Evolutionary conservation across 2,329 filamentous ascomycete species (phyloP).

Genomic region (Aspergillus aculeatus): DNA sequence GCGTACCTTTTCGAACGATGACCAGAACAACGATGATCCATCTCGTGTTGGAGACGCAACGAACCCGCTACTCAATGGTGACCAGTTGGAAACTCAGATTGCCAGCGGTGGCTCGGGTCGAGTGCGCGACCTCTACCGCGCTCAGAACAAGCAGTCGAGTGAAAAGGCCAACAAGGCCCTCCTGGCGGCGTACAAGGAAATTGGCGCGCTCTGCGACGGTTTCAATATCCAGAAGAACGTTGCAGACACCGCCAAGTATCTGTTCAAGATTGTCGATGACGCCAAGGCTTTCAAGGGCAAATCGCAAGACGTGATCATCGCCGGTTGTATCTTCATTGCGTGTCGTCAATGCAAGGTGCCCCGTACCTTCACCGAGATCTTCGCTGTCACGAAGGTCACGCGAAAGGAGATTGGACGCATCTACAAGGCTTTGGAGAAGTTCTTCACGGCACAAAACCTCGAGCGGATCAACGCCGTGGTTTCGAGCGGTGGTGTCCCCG

Average conservation of each 20-base stretch:
- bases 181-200: slow-evolving; percentile 81
- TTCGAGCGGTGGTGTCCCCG: slow-evolving; percentile 52
- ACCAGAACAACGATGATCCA: slow-evolving; percentile 92
- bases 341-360: slow-evolving; percentile 85
- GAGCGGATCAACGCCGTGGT: slow-evolving; percentile 53
- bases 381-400: slow-evolving; percentile 84
- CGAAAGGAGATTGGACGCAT: slow-evolving; percentile 97
- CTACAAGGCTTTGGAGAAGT: slow-evolving; percentile 89
- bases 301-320: slow-evolving; percentile 87
- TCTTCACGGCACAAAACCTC: slow-evolving; percentile 72
- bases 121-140: slow-evolving; percentile 73
- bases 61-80: slow-evolving; percentile 85
- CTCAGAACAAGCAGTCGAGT: slow-evolving; percentile 75
- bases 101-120: slow-evolving; percentile 74
- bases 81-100: slow-evolving; percentile 84
- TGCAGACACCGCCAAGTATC: slow-evolving; percentile 85
- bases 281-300: slow-evolving; percentile 94
- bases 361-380: slow-evolving; percentile 92
- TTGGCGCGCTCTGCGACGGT: slow-evolving; percentile 80
- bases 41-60: slow-evolving; percentile 95
- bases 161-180: slow-evolving; percentile 83
- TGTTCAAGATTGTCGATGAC: slow-evolving; percentile 94
- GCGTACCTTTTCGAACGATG: slow-evolving; percentile 98
- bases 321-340: slow-evolving; percentile 95
- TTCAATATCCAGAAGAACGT: slow-evolving; percentile 79